phyloP scores from a whole-genome alignment of 371 early-diverging fungal genomes.

The Rhizomucor pusillus region DNA sequence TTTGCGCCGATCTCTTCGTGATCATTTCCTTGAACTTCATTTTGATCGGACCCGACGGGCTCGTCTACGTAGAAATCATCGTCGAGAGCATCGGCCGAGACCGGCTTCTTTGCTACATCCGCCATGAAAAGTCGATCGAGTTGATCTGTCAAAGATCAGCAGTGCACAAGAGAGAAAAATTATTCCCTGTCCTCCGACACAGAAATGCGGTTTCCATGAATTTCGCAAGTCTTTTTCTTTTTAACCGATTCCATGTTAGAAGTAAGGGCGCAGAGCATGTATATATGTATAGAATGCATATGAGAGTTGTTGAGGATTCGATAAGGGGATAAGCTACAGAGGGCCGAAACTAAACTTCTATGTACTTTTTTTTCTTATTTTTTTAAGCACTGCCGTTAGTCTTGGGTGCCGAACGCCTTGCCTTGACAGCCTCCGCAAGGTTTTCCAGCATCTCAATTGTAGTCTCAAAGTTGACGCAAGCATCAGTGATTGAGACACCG shows the following conservation, averaged over 20 bases:
- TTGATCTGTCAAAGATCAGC: not conserved
- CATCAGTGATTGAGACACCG: conserved; percentile 84
- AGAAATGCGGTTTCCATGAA: no score
- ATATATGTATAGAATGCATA: no score
- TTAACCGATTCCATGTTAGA: no score
- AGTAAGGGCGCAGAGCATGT: no score
- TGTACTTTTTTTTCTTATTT: no score
- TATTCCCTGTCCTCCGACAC: no score
- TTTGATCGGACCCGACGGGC: conserved; percentile 34
- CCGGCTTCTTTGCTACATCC: conserved; percentile 5
- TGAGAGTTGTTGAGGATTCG: no score
- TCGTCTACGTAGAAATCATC: conserved; percentile 65
- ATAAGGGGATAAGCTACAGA: no score
- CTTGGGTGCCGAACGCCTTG: conserved; percentile 23
- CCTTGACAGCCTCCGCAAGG: conserved; percentile 66
- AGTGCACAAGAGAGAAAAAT: not conserved
- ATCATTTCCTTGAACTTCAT: conserved; percentile 27
- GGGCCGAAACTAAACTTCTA: no score
- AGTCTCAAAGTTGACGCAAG: conserved; percentile 75
- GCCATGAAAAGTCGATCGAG: not conserved
- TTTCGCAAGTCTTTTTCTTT: no score
- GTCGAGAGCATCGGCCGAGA: conserved; percentile 63
- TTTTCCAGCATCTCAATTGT: conserved; percentile 68
- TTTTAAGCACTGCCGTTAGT: conserved; percentile 6
- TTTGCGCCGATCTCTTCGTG: conserved; percentile 25